Conservation (phyloP, 164 flowering plant genomes). For the Tetrastigma voinierianum region DNA sequence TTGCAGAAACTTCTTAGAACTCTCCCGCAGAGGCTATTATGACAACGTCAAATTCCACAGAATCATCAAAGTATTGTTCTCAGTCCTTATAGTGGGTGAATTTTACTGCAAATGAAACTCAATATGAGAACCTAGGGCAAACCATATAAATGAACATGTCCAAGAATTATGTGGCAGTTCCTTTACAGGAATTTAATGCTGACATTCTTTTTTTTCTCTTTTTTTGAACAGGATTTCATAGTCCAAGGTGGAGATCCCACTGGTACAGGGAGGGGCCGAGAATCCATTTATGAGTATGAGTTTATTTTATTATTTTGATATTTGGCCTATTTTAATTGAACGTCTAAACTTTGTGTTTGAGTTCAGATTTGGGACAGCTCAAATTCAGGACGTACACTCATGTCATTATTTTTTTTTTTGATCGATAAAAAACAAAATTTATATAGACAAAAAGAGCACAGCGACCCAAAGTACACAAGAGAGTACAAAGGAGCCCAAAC, state of each 20-base stretch:
- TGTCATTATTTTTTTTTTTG: too few species aligned
- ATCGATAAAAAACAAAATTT: too few species aligned
- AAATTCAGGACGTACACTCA: too few species aligned
- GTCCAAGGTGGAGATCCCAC: slow-evolving; percentile 99
- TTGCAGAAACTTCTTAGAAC: slow-evolving; percentile 88
- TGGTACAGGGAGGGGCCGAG: slow-evolving; percentile 95
- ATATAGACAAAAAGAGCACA: too few species aligned
- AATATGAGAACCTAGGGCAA: too few species aligned
- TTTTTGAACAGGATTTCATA: slow-evolving; percentile 61
- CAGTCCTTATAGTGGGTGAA: not conserved
- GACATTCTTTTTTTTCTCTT: not conserved
- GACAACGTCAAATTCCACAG: slow-evolving; percentile 85
- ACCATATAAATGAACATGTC: not conserved
- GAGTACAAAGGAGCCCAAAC: too few species aligned
- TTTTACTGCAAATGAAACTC: too few species aligned
- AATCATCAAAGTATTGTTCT: slow-evolving; percentile 61
- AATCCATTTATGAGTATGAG: slow-evolving; percentile 86
- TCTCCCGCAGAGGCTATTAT: slow-evolving; percentile 84
- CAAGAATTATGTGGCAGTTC: not conserved
- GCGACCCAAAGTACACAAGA: too few species aligned
- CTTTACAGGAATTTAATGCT: not conserved
- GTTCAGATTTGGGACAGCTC: too few species aligned
- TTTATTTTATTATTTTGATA: slow-evolving; percentile 4
- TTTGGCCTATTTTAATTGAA: too few species aligned
- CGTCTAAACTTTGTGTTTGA: too few species aligned